Percentiles rank a stretch among this genome's conserved stretches.
phyloP scores from a whole-genome alignment of 176 grass and related monocot genomes.

The Neostapfia colusana region DNA sequence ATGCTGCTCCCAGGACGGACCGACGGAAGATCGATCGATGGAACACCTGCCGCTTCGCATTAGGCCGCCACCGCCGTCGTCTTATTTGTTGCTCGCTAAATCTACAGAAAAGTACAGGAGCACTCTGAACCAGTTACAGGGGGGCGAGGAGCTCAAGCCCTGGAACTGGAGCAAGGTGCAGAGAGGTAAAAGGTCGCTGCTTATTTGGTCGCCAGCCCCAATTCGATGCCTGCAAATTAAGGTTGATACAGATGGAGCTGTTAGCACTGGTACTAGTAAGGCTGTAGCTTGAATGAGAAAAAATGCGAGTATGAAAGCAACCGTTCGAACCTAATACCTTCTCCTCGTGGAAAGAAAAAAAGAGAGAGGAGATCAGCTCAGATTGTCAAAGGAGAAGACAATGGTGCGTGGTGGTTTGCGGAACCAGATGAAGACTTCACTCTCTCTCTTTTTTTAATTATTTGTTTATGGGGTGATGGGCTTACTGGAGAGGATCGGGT shows the following conservation, averaged over 20 bases:
- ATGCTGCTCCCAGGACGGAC: not conserved
- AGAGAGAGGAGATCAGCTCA: not conserved
- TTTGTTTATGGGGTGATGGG: not conserved
- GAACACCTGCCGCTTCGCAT: constrained; percentile 65
- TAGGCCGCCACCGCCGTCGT: constrained; percentile 30
- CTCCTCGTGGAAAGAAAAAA: not conserved
- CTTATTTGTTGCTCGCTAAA: not conserved
- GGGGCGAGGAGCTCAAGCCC: not conserved
- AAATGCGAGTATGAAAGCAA: constrained; percentile 19
- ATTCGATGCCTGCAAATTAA: constrained; percentile 38
- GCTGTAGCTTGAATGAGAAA: not conserved
- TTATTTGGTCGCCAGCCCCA: not conserved
- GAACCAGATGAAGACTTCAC: not conserved
- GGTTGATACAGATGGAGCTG: not conserved
- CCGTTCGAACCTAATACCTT: constrained; percentile 17
- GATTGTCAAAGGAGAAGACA: constrained; percentile 16
- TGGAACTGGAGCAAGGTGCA: too few species aligned
- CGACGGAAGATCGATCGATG: not conserved
- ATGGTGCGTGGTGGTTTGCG: not conserved
- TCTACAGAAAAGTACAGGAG: constrained; percentile 31
- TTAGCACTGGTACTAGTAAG: not conserved
- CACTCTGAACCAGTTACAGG: constrained; percentile 4
- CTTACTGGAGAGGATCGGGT: not conserved
- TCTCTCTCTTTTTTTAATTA: too few species aligned
- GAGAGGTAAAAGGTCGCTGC: too few species aligned